phyloP scores from a whole-genome alignment of 2,329 filamentous ascomycete species.

The Aspergillus carbonarius region DNA sequence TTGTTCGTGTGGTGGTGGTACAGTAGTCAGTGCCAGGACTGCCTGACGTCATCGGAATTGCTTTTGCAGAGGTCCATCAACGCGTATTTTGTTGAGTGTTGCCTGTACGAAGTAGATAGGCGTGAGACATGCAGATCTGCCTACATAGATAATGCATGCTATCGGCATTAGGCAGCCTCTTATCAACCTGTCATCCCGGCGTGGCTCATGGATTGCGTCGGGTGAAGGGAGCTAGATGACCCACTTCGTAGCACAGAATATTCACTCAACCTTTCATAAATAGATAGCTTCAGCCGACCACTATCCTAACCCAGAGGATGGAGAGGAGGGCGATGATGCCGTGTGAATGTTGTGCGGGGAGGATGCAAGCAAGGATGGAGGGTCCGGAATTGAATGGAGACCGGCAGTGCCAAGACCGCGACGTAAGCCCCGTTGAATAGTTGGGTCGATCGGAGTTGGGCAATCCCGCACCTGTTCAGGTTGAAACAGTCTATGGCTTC shows the following conservation, averaged over 20 bases:
- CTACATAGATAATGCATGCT: neutral
- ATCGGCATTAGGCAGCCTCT: too few species aligned
- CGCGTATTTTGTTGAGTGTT: neutral
- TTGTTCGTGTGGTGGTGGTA: neutral
- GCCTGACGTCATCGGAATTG: neutral
- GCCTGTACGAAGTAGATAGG: neutral
- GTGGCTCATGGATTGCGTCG: neutral
- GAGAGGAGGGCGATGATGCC: neutral
- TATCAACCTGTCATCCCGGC: neutral
- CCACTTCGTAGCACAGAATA: neutral
- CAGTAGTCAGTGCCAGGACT: neutral
- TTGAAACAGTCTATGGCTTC: neutral
- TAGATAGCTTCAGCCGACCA: neutral
- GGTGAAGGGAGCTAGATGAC: neutral
- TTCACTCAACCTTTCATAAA: neutral
- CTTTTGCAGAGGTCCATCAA: neutral
- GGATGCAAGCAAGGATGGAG: neutral
- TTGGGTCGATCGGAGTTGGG: neutral
- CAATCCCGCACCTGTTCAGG: neutral
- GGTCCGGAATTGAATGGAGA: neutral
- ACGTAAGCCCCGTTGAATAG: neutral
- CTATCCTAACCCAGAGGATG: neutral
- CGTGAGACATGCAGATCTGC: too few species aligned
- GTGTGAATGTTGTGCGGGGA: neutral
- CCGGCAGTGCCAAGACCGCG: neutral